Conservation (phyloP, 352 stramenopile species). For the Phytophthora nicotianae region DNA sequence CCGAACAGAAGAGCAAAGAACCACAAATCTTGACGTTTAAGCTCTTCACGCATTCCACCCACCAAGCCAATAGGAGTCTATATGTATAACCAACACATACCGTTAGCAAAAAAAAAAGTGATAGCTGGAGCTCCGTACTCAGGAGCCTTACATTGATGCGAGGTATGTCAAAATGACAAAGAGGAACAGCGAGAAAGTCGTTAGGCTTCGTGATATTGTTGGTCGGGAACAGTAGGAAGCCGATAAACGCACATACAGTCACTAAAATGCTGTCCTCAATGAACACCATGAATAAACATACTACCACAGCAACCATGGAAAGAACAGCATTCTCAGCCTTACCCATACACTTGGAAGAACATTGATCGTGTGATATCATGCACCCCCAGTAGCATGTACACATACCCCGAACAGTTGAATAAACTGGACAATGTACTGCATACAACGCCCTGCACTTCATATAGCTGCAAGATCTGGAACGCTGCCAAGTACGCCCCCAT, state of each 20-base stretch:
- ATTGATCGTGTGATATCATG: slow-evolving; percentile 47
- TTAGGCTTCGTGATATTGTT: slow-evolving; percentile 63
- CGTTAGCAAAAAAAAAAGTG: neutral
- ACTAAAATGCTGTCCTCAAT: slow-evolving; percentile 46
- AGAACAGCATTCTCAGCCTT: slow-evolving; percentile 4
- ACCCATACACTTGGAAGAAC: slow-evolving; percentile 77
- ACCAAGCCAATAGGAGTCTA: slow-evolving; percentile 67
- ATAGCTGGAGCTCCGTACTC: neutral
- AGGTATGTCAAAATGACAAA: slow-evolving; percentile 57
- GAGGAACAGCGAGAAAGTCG: slow-evolving; percentile 55
- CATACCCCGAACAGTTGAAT: slow-evolving; percentile 85
- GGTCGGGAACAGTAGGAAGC: slow-evolving; percentile 73
- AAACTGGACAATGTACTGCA: slow-evolving; percentile 83
- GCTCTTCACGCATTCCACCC: slow-evolving; percentile 59
- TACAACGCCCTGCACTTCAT: slow-evolving; percentile 73
- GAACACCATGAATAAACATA: neutral
- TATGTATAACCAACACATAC: neutral
- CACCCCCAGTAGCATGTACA: slow-evolving; percentile 80
- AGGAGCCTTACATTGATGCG: slow-evolving; percentile 49
- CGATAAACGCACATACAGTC: slow-evolving; percentile 45
- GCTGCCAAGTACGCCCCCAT: slow-evolving; percentile 79
- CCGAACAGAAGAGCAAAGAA: slow-evolving; percentile 82
- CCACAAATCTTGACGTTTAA: slow-evolving; percentile 67
- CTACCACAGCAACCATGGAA: neutral
- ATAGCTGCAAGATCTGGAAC: slow-evolving; percentile 85